Percentiles rank a stretch among this genome's conserved stretches.
These are phyloP conservation scores for Myxozyma neotropica DNA, from an alignment of 805 yeast genomes.

Conservation along the genomic window DNA sequence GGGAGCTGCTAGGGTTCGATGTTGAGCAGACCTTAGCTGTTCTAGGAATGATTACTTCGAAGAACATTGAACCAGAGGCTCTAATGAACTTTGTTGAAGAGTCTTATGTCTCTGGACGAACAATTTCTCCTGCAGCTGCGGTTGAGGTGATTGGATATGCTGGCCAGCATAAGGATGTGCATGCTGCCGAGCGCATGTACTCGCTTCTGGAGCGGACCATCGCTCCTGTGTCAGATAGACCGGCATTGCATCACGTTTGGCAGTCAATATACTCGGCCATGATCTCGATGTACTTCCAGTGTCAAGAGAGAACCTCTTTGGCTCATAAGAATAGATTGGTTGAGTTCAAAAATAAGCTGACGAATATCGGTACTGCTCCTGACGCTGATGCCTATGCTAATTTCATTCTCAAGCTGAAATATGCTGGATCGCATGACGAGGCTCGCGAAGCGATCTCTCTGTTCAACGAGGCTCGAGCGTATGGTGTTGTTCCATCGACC, in stretches of 20 bases:
- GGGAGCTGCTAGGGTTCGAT: constrained; percentile 12
- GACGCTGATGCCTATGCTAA: constrained; percentile 45
- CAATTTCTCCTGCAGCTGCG: constrained; percentile 18
- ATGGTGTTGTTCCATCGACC: constrained; percentile 41
- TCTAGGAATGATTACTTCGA: constrained; percentile 4
- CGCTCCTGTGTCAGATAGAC: constrained; percentile 18
- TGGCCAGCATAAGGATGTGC: constrained; percentile 13
- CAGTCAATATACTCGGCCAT: constrained; percentile 37
- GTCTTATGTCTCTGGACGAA: constrained; percentile 1
- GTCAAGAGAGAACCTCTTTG: constrained; percentile 36
- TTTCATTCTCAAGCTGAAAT: constrained; percentile 37
- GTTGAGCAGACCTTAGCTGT: constrained; percentile 4
- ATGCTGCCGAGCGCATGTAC: constrained; percentile 23
- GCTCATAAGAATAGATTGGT: constrained; percentile 30
- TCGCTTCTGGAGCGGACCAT: constrained; percentile 14
- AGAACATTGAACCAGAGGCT: background rate
- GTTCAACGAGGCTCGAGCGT: constrained; percentile 40
- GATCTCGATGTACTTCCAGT: constrained; percentile 37
- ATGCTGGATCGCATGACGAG: constrained; percentile 40
- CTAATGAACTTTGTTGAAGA: constrained; percentile 1
- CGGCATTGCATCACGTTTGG: constrained; percentile 36
- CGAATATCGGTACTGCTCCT: constrained; percentile 40
- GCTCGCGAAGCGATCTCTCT: constrained; percentile 41
- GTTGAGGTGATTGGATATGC: constrained; percentile 21
- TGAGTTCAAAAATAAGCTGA: constrained; percentile 38